Base-by-base conservation (phyloP, 495 filamentous ascomycete species). In the Ascobolus immersus region DNA sequence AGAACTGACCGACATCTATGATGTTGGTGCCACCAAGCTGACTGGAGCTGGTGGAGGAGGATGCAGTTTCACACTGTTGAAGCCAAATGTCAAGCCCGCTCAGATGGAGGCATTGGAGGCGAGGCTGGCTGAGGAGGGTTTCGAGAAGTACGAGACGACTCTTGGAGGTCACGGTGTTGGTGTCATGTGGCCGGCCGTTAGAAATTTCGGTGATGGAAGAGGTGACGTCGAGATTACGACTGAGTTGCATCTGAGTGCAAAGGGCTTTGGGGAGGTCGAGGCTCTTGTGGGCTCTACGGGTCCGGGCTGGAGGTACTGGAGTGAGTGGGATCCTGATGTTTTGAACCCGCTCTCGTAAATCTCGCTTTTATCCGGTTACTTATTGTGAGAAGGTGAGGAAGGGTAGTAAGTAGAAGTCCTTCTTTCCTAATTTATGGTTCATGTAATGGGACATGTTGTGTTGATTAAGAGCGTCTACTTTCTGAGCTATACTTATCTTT, bases 21-120 rank as follows among this genome's bases (percentile, higher is more conserved):
- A 77, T n/a, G 73, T 91, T 35, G 86, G 86, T 21, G 93, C 80
- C 79, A 89, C 86, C 4, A 96, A 96, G 49, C 63, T 96, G 30
- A 96, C 86, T 1, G 86, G 86, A 36, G 86, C 82, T 4, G 86
- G 86, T 9, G 86, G 84, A 4, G 86, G 86, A 24, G 86, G 86
- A 1, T 92, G 86, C 51, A 80, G 81, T 1, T 93, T 96, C 44
- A 86, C 82, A 3, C 54, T 96, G 4, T 58, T 94, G 24, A 76
- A 71, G 37, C 77, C 80, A 0, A 59, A 64, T 24, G 53, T 54
- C 29, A 48, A 56, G 29, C 35, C 47, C 11, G 37, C 14, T 15
- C 28, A 33, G 35, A 41, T 78, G 30, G 47, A 59, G 15, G 51
- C 59, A 2, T 58, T 96, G 14, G 65, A 84, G 45, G 35, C 50